Conservation (phyloP, 2,329 filamentous ascomycete species). For the Aureobasidium sp. region DNA sequence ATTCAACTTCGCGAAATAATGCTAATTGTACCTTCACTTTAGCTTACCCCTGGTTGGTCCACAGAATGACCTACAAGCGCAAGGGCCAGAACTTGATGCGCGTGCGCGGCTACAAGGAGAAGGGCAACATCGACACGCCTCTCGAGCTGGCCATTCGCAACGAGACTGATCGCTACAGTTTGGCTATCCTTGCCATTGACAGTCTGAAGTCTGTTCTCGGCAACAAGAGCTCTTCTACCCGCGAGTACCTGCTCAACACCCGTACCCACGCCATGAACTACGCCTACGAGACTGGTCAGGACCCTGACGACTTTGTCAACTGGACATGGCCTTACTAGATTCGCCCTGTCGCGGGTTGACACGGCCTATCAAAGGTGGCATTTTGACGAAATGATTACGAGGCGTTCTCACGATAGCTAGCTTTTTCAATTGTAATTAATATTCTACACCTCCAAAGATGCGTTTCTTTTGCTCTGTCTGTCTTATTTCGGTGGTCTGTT, state of each 20-base stretch:
- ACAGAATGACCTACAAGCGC: constrained; percentile 67
- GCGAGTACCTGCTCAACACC: constrained; percentile 55
- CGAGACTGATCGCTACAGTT: constrained; percentile 64
- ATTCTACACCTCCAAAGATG: not conserved
- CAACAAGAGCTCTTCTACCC: constrained; percentile 53
- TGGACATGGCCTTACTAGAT: constrained; percentile 54
- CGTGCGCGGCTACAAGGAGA: constrained; percentile 72
- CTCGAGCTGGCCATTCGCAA: constrained; percentile 71
- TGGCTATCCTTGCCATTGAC: constrained; percentile 70
- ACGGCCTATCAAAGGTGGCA: not conserved
- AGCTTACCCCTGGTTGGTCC: constrained; percentile 67
- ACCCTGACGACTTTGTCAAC: constrained; percentile 55
- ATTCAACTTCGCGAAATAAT: no score
- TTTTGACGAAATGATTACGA: not conserved
- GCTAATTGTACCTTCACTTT: no score
- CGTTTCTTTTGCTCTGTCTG: not conserved
- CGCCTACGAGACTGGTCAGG: constrained; percentile 62
- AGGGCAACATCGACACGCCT: constrained; percentile 76
- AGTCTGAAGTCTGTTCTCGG: constrained; percentile 49
- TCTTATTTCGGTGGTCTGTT: no score
- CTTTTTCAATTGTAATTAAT: not conserved
- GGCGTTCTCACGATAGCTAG: not conserved
- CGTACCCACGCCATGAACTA: constrained; percentile 56
- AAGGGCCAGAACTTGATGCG: constrained; percentile 59
- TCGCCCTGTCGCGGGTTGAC: not conserved